Evolutionary conservation across 2,329 filamentous ascomycete genomes (phyloP), one percentile per base, ranked within the genome.

Genomic region (Fusarium acutatum): DNA sequence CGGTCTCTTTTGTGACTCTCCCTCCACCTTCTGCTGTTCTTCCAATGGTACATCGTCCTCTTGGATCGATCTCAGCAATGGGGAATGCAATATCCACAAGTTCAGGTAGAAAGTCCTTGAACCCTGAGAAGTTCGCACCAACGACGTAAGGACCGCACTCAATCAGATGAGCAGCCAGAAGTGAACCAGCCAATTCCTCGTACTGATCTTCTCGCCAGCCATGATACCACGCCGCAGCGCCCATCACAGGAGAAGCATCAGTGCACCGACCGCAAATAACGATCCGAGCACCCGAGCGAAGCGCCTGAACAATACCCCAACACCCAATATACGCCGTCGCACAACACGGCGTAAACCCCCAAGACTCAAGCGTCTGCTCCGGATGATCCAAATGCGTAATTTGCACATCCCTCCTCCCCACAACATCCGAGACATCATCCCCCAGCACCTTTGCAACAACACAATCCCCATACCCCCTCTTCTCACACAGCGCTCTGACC

Each of bases 171-270:
- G 86, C 87, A 1, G 86, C 86, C 8, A 89, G 77, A 0, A 89
- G 75, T 0, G 86, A 81, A 0, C 85, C 85, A 0, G 88, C 88
- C 9, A 90, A 80, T 24, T 81, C 73, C 65, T 90, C 84, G 26
- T 84, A 88, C 30, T 86, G 82, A 0, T 80, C 82, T 22, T 85
- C 82, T 1, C 70, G 67, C 89, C 88, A 91, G 3, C 82, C 80
- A 60, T 90, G 84, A 85, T 88, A 90, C 80, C 83, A 90, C 74
- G 85, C 85, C 0, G 88, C 88, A 0, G 87, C 87, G 0, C 86
- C 88, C 64, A 90, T 88, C 0, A 89, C 87, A 0, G 86, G 87
- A 6, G 83, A 85, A 1, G 87, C 86, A 71, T 87, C 86, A 1
- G 85, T 82, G 3, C 85, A 85, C 8, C 86, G 81, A 0, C 86